These are phyloP conservation scores for Saturnispora sanitii DNA, from an alignment of 805 yeast species.

Conservation along the genomic window DNA sequence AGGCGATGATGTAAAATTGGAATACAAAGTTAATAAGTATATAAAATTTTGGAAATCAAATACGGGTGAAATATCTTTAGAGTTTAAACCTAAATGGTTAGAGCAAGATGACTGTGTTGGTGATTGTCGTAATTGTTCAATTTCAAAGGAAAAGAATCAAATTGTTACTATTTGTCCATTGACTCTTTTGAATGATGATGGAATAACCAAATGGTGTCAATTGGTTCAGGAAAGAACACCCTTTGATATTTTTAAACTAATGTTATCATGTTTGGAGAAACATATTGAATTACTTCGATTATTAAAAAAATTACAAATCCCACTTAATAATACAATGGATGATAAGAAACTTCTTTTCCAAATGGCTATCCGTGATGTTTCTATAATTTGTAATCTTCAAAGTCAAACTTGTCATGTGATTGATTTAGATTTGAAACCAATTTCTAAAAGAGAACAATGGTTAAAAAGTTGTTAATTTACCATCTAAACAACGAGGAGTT, in stretches of 20 bases:
- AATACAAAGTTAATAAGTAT: constrained; percentile 20
- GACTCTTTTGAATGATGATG: constrained; percentile 26
- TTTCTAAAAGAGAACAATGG: constrained; percentile 38
- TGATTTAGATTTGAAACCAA: constrained; percentile 42
- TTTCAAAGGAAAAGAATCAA: constrained; percentile 25
- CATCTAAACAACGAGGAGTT: constrained; percentile 14
- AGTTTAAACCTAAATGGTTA: constrained; percentile 44
- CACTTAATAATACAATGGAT: constrained; percentile 24
- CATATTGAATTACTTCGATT: constrained; percentile 13
- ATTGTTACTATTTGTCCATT: constrained; percentile 32
- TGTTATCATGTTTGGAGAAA: constrained; percentile 6
- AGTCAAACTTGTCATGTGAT: constrained; percentile 24
- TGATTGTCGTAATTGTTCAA: constrained; percentile 38
- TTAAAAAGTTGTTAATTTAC: constrained; percentile 11
- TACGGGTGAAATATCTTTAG: constrained; percentile 23
- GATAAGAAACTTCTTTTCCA: constrained; percentile 35
- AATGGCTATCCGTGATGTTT: constrained; percentile 47
- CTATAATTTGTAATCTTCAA: constrained; percentile 35
- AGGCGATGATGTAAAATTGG: not conserved
- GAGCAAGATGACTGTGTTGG: constrained; percentile 13
- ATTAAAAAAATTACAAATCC: constrained; percentile 26
- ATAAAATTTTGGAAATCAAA: constrained; percentile 15
- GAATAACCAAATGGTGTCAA: constrained; percentile 28
- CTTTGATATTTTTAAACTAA: too few species aligned
- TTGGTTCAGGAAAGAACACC: constrained; percentile 4